Percentiles rank a stretch among this genome's conserved stretches.
Conservation (phyloP, 768 basidiomycete species). For the Gelatoporia subvermispora region DNA sequence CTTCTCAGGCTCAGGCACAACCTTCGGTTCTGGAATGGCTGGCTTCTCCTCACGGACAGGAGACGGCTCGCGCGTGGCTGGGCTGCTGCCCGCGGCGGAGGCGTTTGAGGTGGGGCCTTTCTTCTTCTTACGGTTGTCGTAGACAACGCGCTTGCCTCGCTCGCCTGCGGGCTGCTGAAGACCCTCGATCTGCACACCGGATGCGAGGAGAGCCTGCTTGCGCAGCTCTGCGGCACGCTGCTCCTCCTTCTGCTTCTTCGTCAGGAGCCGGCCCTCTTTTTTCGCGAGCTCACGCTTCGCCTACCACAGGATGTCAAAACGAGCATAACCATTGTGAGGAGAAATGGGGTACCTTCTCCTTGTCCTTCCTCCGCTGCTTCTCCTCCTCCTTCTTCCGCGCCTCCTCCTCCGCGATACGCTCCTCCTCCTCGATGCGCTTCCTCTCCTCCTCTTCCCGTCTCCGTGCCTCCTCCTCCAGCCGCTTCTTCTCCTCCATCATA, state of each 20-base stretch:
- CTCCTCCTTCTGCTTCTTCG: slow-evolving; percentile 97
- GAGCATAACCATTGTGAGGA: background rate
- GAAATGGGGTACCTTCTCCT: slow-evolving; percentile 70
- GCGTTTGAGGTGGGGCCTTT: slow-evolving; percentile 5
- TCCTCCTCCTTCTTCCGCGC: slow-evolving; percentile 74
- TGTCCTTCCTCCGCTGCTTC: slow-evolving; percentile 80
- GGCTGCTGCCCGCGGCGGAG: slow-evolving; percentile 14
- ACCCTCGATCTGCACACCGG: slow-evolving; percentile 88
- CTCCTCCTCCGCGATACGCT: slow-evolving; percentile 72
- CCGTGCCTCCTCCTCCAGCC: slow-evolving; percentile 79
- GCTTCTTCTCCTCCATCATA: slow-evolving; percentile 89
- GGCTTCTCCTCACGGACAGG: slow-evolving; percentile 17
- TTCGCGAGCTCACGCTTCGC: slow-evolving; percentile 84
- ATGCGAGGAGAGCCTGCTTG: slow-evolving; percentile 83
- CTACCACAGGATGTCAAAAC: slow-evolving; percentile 33
- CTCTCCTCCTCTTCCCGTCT: slow-evolving; percentile 72
- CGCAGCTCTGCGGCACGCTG: slow-evolving; percentile 86
- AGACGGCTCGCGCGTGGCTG: slow-evolving; percentile 22
- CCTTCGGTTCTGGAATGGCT: slow-evolving; percentile 30
- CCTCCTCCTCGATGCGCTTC: slow-evolving; percentile 84
- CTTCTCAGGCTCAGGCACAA: slow-evolving; percentile 16
- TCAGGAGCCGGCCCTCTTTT: slow-evolving; percentile 91
- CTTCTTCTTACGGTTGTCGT: slow-evolving; percentile 82
- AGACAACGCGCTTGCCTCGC: slow-evolving; percentile 70
- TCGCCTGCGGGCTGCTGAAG: slow-evolving; percentile 55